A percentile compares a stretch with the other conserved stretches of the same genome.
Evolutionary conservation across 2,329 filamentous ascomycete species (phyloP).

Genomic region (Penicillium sp.): DNA sequence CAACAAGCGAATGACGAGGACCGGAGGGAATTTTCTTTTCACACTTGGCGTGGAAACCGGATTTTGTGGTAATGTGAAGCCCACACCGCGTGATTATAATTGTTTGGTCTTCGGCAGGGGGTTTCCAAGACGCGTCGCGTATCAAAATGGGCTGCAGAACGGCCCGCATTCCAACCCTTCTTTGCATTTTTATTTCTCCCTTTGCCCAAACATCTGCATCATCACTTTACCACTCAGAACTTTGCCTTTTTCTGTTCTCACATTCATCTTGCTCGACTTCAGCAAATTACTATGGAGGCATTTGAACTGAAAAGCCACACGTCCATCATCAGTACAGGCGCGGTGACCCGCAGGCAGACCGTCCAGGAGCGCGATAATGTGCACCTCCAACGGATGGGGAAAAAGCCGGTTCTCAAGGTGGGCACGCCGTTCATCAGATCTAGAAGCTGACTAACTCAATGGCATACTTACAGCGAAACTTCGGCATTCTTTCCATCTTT

Average conservation of each 20-base stretch:
- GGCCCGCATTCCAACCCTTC: background rate
- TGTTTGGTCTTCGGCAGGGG: background rate
- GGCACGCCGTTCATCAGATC: background rate
- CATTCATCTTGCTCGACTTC: too few relatives aligned
- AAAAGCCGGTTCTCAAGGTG: constrained; percentile 3
- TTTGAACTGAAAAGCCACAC: background rate
- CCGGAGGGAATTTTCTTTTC: too few relatives aligned
- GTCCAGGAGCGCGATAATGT: background rate
- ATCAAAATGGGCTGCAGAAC: too few relatives aligned
- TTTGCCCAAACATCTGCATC: background rate
- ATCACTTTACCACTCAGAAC: background rate
- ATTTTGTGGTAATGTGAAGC: too few relatives aligned
- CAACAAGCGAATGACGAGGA: too few relatives aligned
- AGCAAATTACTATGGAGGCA: background rate
- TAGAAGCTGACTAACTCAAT: background rate
- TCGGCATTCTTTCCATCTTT: constrained; percentile 39
- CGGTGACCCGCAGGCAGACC: too few relatives aligned
- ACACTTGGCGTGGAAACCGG: too few relatives aligned
- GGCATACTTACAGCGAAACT: constrained; percentile 34
- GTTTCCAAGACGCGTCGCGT: too few relatives aligned
- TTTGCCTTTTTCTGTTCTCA: too few relatives aligned
- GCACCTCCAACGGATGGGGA: constrained; percentile 2
- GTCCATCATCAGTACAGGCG: background rate
- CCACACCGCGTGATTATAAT: background rate
- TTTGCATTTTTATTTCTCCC: too few relatives aligned